A percentile compares a stretch with the other conserved stretches of the same genome.
Evolutionary conservation across 176 grass and related monocot genomes (phyloP).

Genomic region (Poa annua): DNA sequence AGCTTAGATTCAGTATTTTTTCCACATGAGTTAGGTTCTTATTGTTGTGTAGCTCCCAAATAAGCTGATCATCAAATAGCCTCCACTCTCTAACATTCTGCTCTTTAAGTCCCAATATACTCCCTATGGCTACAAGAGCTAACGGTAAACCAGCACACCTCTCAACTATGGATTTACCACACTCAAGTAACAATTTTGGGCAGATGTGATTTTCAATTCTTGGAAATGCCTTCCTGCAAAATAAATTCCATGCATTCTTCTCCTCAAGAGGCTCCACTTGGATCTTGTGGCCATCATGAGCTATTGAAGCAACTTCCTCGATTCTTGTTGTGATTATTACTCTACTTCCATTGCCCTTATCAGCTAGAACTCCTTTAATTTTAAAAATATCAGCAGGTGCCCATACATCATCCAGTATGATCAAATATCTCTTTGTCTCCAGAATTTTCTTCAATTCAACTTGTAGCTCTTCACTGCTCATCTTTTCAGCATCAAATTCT

Average conservation of each 20-base stretch:
- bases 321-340: conserved; percentile 43
- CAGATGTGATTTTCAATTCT: conserved; percentile 29
- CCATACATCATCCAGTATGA: conserved; percentile 52
- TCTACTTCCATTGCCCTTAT: background rate
- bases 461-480: background rate
- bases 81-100: conserved; percentile 37
- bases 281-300: conserved; percentile 34
- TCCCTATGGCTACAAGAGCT: conserved; percentile 56
- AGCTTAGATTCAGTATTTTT: conserved; percentile 61
- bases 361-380: background rate
- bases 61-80: conserved; percentile 41
- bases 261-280: conserved; percentile 9
- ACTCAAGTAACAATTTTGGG: conserved; percentile 15
- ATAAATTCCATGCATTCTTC: conserved; percentile 41
- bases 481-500: background rate
- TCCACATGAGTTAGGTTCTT: conserved; percentile 26
- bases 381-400: background rate
- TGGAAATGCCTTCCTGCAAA: conserved; percentile 48
- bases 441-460: background rate
- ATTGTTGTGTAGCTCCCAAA: conserved; percentile 52
- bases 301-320: conserved; percentile 42
- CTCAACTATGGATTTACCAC: conserved; percentile 34
- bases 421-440: background rate
- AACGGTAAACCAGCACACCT: conserved; percentile 61
- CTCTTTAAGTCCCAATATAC: conserved; percentile 7